Base-by-base conservation (phyloP, 179 eudicot species). In the Pouteria campechiana region DNA sequence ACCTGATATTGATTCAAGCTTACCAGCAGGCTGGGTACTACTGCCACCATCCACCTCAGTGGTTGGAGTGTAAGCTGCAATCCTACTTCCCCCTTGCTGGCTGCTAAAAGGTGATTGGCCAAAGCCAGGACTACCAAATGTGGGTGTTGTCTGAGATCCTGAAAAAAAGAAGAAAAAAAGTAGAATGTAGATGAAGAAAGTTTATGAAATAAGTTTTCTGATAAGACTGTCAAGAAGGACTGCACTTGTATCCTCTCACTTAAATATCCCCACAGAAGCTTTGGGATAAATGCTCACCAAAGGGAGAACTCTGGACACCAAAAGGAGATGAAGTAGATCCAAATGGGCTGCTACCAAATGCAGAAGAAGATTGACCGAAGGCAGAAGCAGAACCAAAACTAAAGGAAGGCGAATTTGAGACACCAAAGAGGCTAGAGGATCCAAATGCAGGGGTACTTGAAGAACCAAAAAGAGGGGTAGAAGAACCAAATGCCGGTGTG, bases 1-100 rank as follows among this genome's bases (percentile, higher is more conserved):
- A 40, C 54, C 48, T 11, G 69, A 37, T 18, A 63, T 40, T 14
- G 69, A 50, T 11, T 2, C 37, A 11, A 57, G 23, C 37, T 22
- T 52, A 5, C 8, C 44, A 23, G 22, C n/a, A 37, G 23, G 13
- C 3, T 3, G 20, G 13, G 7, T 42, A 2, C 18, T 10, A 9
- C 14, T 9, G 1, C 3, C 15, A 1, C 22, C 17, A 23, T 14
- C 36, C 18, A 7, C 41, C 17, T 17, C 63, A 12, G 40, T 16
- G 10, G 45, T 24, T 36, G 6, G 19, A 35, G 37, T 48, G 31
- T 48, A 55, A 12, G 35, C 22, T 28, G 34, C 34, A n/a, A 18
- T 24, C 43, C 61, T 48, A 49, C 56, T 48, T 48, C 67, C 61
- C 37, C 39, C 16, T 11, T 1, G 22, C 22, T 41, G 41, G 33